Evolutionary conservation across 805 yeast species (phyloP).

Genomic region (Candida bentonensis): DNA sequence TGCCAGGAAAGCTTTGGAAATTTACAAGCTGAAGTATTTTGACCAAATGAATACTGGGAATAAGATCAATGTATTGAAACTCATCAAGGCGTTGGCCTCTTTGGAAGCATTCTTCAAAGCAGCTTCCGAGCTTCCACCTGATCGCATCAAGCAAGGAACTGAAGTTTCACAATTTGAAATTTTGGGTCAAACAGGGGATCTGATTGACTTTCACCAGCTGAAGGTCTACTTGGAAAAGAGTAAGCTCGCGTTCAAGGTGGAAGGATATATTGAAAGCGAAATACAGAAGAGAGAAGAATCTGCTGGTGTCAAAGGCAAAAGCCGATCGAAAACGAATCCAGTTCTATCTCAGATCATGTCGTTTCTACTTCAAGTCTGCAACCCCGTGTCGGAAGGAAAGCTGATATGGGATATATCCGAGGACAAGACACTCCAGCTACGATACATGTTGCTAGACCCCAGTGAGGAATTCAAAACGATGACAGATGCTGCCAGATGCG

Average conservation of each 20-base stretch:
- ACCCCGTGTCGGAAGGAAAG: conserved; percentile 70
- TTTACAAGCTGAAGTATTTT: conserved; percentile 48
- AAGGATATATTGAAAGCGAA: conserved; percentile 40
- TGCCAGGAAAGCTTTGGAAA: conserved; percentile 35
- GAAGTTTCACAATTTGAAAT: conserved; percentile 39
- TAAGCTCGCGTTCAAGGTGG: conserved; percentile 75
- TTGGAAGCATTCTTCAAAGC: conserved; percentile 34
- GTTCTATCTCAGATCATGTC: conserved; percentile 49
- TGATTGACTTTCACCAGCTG: conserved; percentile 53
- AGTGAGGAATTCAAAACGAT: conserved; percentile 53
- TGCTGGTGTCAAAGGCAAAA: conserved; percentile 3
- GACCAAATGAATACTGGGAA: conserved; percentile 56
- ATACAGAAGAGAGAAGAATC: conserved; percentile 6
- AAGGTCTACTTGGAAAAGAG: conserved; percentile 49
- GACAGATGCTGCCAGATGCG: conserved; percentile 50
- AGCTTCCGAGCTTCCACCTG: conserved; percentile 11
- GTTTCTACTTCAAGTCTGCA: conserved; percentile 50
- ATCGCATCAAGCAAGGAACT: conserved; percentile 34
- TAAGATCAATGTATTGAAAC: conserved; percentile 51
- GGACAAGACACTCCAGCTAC: conserved; percentile 24
- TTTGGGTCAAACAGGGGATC: conserved; percentile 51
- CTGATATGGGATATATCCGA: conserved; percentile 44
- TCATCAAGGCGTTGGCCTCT: conserved; percentile 40
- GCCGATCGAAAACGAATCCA: conserved; percentile 24
- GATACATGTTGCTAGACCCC: conserved; percentile 71